Base-by-base conservation (phyloP, 768 basidiomycete species). In the Boletus insuetus region DNA sequence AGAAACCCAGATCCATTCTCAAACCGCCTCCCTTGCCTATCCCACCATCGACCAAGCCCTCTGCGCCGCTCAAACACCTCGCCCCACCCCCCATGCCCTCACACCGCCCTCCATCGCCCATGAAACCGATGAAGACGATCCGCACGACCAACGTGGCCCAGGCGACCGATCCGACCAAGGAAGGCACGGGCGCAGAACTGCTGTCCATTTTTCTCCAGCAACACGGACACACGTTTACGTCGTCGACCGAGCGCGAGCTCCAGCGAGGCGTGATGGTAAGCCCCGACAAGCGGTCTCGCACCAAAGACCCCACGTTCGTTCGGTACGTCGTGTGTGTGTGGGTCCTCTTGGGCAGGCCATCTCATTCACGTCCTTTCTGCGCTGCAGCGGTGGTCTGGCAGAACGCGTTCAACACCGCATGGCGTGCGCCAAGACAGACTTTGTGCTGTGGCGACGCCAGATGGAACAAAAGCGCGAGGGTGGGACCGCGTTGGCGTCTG, bases 241-340 rank as follows among this genome's bases (percentile, higher is more conserved):
- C 74, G 9, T 59, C 66, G 26, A 66, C 69, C 16, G 73, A 76
- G 44, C 65, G 63, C 3, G 75, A 79, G 58, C 64, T 74, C 2
- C 71, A 72, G 12, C 76, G 82, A n/a, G 85, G 83, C 1, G 60
- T 87, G 38, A 76, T 76, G 55, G 61, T 83, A 50, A 87, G 84
- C 67, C 85, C 85, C 0, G 76, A 81, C 59, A 86, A 85, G 68
- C 69, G 69, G 20, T 70, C 70, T 37, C 74, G 72, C 46, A 73
- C 72, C 16, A 78, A 76, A 63, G 74, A 70, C 26, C 66, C 70
- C 31, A 82, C 77, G 58, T 79, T 79, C 41, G 47, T 77, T 40
- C 75, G 81, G 84, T 84, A 55, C 41, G 77, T 72, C 46, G 7
- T n/a, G n/a, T n/a, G n/a, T n/a, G n/a, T n/a, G n/a, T n/a, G n/a